A percentile compares a stretch with the other conserved stretches of the same genome.
These are phyloP conservation scores for Malania oleifera DNA, from an alignment of 164 flowering plant genomes.

Conservation along the genomic window DNA sequence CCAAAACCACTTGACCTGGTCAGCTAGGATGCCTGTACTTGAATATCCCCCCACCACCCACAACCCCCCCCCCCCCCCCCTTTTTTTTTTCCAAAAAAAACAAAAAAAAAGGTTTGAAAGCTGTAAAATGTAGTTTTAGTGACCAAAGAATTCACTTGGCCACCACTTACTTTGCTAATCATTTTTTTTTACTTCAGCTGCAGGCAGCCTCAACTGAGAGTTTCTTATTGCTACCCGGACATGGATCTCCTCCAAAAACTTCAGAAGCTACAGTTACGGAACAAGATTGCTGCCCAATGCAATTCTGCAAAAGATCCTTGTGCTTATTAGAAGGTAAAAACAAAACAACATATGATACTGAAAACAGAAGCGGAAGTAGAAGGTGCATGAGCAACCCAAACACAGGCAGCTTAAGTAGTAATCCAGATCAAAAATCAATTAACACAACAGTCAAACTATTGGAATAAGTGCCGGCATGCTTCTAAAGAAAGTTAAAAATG, in stretches of 20 bases:
- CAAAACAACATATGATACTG: not conserved
- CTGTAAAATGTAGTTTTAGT: not conserved
- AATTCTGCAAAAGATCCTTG: slow-evolving; percentile 32
- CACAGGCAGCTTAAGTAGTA: too few species aligned
- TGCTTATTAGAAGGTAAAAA: not conserved
- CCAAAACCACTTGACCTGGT: too few species aligned
- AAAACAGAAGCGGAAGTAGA: too few species aligned
- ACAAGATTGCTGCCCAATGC: slow-evolving; percentile 42
- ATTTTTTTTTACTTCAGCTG: slow-evolving; percentile 21
- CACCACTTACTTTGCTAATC: slow-evolving; percentile 2
- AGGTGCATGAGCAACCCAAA: too few species aligned
- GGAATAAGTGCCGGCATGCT: too few species aligned
- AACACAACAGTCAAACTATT: too few species aligned
- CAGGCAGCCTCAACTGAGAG: slow-evolving; percentile 52
- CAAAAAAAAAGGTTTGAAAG: not conserved
- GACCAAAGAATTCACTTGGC: slow-evolving; percentile 1
- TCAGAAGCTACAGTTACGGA: slow-evolving; percentile 32
- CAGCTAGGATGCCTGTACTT: not conserved
- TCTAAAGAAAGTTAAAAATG: too few species aligned
- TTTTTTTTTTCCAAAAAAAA: too few species aligned
- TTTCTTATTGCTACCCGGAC: slow-evolving; percentile 37
- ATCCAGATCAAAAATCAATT: too few species aligned
- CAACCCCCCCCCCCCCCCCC: too few species aligned
- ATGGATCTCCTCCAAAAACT: slow-evolving; percentile 47
- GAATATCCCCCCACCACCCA: too few species aligned